A percentile compares a stretch with the other conserved stretches of the same genome.
Conservation (phyloP, 2,329 filamentous ascomycete genomes). For the Xylariaceae sp. region DNA sequence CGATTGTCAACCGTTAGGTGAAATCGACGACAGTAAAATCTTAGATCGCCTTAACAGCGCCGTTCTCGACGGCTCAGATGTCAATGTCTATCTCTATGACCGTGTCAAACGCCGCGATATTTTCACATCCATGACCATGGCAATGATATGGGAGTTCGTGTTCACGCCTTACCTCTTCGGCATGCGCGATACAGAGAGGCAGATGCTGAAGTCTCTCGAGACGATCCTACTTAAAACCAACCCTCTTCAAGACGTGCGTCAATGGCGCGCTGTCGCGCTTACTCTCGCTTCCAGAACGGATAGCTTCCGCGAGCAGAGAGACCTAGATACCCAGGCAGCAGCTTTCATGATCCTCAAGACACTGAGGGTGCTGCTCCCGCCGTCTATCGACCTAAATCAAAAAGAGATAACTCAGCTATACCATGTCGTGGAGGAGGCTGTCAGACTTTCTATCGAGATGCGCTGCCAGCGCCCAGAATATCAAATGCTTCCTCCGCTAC, state of each 20-base stretch:
- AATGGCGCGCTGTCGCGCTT: conserved; percentile 95
- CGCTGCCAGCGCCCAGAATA: conserved; percentile 95
- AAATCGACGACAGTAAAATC: conserved; percentile 90
- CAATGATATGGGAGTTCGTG: conserved; percentile 98
- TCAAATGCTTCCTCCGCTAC: conserved; percentile 97
- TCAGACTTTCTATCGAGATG: conserved; percentile 94
- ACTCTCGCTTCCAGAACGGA: conserved; percentile 83
- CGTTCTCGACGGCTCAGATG: conserved; percentile 91
- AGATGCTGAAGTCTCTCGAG: conserved; percentile 95
- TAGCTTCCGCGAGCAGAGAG: conserved; percentile 81
- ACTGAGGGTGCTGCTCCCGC: too few relatives aligned
- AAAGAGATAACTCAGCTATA: conserved; percentile 85
- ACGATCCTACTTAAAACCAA: conserved; percentile 90
- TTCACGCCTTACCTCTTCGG: conserved; percentile 98
- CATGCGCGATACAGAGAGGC: conserved; percentile 96
- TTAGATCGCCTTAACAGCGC: conserved; percentile 94
- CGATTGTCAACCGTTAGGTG: conserved; percentile 79
- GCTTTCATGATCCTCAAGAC: conserved; percentile 83
- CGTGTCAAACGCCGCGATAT: conserved; percentile 88
- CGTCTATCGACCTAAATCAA: conserved; percentile 77
- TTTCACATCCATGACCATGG: conserved; percentile 99
- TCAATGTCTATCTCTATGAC: conserved; percentile 85
- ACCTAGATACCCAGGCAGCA: conserved; percentile 93
- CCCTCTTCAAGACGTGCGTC: conserved; percentile 84
- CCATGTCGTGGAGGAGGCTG: conserved; percentile 86